phyloP scores from a whole-genome alignment of 2,329 filamentous ascomycete genomes.

The Knufia petricola region DNA sequence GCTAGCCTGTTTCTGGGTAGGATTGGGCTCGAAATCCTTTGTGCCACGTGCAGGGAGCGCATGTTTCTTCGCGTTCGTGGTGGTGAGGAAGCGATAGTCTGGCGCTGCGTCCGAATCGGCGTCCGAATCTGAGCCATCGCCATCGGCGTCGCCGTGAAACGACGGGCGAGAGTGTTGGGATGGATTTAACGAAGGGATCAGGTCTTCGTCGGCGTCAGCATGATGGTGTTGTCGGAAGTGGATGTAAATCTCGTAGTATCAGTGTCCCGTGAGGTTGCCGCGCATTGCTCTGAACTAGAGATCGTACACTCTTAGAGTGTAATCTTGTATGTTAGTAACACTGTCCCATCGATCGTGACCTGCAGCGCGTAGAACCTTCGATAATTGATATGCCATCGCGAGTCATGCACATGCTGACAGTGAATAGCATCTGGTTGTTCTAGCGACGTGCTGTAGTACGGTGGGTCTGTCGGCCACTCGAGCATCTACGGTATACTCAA shows the following conservation, averaged over 20 bases:
- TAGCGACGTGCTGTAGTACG: not conserved
- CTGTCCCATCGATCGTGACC: no score
- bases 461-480: not conserved
- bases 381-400: not conserved
- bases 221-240: constrained; percentile 14
- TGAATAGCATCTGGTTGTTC: not conserved
- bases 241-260: no score
- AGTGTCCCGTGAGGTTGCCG: no score
- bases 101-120: constrained; percentile 65
- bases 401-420: not conserved
- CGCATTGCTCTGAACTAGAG: no score
- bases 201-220: constrained; percentile 38
- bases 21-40: constrained; percentile 94
- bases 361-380: not conserved
- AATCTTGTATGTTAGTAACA: no score
- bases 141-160: constrained; percentile 14
- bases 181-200: constrained; percentile 22
- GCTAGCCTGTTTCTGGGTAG: constrained; percentile 68
- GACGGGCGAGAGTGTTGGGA: constrained; percentile 15
- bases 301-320: no score
- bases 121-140: constrained; percentile 44
- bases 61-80: constrained; percentile 36
- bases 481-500: not conserved
- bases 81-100: constrained; percentile 69
- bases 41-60: constrained; percentile 78